A percentile compares a stretch with the other conserved stretches of the same genome.
These are phyloP conservation scores for Tetrapisispora phaffii DNA, from an alignment of 805 yeast genomes.

Conservation along the genomic window DNA sequence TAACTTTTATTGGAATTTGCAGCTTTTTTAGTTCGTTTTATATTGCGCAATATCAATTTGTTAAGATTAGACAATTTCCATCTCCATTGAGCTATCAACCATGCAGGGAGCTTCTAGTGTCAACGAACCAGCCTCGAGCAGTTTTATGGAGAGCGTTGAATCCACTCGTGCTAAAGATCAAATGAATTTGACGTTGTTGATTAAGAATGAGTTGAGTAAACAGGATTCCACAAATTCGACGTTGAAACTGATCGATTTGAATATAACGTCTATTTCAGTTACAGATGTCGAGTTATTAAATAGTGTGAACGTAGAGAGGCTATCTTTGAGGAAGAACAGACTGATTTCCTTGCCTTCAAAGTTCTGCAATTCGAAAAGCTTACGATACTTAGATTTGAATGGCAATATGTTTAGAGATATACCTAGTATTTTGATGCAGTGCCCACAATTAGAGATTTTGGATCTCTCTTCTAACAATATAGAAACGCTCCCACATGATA, in stretches of 20 bases:
- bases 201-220: conserved; percentile 45
- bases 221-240: conserved; percentile 11
- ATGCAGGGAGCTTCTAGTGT: not conserved
- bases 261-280: conserved; percentile 32
- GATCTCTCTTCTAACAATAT: conserved; percentile 55
- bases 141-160: not conserved
- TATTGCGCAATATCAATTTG: no score
- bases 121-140: not conserved
- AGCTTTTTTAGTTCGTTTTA: no score
- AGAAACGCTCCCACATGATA: conserved; percentile 36
- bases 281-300: conserved; percentile 31
- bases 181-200: conserved; percentile 18
- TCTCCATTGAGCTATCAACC: not conserved
- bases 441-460: conserved; percentile 46
- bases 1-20: no score
- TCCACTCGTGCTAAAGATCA: not conserved
- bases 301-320: conserved; percentile 33
- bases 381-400: conserved; percentile 59
- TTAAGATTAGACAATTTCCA: no score
- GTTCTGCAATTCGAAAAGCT: conserved; percentile 34
- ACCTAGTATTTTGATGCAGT: conserved; percentile 37
- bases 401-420: conserved; percentile 45
- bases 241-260: conserved; percentile 33
- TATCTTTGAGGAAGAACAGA: conserved; percentile 46
- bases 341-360: conserved; percentile 39